These are phyloP conservation scores for Exophiala viscosa DNA, from an alignment of 2,329 filamentous ascomycete genomes.

Conservation along the genomic window DNA sequence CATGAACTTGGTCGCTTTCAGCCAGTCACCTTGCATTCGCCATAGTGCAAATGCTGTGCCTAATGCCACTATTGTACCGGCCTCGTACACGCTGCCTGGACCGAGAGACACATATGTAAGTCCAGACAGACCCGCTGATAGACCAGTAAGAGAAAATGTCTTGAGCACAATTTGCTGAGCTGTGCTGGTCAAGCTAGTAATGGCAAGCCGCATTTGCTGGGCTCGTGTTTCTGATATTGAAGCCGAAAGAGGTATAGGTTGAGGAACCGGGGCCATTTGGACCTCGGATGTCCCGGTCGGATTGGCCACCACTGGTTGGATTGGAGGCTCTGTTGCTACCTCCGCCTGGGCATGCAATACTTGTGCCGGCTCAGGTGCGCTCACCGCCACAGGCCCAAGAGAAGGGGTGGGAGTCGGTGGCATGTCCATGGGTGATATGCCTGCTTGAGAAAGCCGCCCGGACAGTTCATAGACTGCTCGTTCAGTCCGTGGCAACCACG, in stretches of 20 bases:
- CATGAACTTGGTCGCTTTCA: conserved; percentile 51
- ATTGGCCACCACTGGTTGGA: conserved; percentile 25
- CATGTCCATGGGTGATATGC: conserved; percentile 31
- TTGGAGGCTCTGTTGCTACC: conserved; percentile 12
- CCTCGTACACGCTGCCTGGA: conserved; percentile 53
- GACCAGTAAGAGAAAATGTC: conserved; percentile 64
- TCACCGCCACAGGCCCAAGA: background rate
- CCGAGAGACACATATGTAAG: conserved; percentile 55
- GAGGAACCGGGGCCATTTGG: conserved; percentile 14
- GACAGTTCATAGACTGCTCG: conserved; percentile 77
- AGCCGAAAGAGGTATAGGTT: conserved; percentile 61
- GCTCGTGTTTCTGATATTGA: conserved; percentile 70
- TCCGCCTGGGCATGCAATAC: conserved; percentile 20
- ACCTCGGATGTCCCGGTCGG: conserved; percentile 23
- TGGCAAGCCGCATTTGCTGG: conserved; percentile 62
- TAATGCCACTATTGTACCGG: conserved; percentile 56
- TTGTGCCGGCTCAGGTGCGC: conserved; percentile 1
- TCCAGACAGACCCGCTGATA: conserved; percentile 51
- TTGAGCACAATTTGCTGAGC: conserved; percentile 72
- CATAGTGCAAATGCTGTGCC: conserved; percentile 57
- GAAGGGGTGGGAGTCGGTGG: background rate
- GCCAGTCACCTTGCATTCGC: conserved; percentile 58
- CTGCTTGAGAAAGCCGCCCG: conserved; percentile 68
- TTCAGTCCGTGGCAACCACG: conserved; percentile 75
- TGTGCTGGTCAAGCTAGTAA: conserved; percentile 67